Percentiles rank a stretch among this genome's conserved stretches.
Evolutionary conservation across 495 filamentous ascomycete species (phyloP).

Genomic region (Talaromyces liani): DNA sequence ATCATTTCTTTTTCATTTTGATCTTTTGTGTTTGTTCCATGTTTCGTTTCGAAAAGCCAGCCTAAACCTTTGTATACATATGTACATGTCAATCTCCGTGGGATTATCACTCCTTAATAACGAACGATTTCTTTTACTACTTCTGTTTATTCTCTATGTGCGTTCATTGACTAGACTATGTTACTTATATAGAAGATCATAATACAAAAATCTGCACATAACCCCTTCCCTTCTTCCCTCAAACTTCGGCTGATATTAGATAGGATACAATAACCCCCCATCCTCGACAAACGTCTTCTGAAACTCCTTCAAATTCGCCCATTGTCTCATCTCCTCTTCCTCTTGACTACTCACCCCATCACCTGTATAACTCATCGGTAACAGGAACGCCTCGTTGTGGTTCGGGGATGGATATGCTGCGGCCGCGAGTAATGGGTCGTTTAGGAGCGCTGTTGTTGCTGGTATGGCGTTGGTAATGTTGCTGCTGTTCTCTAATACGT

Average conservation of each 20-base stretch:
- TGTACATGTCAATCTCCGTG: neutral
- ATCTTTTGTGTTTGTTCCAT: neutral
- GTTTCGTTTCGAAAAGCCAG: neutral
- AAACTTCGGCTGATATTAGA: constrained; percentile 11
- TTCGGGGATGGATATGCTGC: constrained; percentile 4
- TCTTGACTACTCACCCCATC: constrained; percentile 47
- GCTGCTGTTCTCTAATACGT: neutral
- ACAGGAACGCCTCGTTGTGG: constrained; percentile 6
- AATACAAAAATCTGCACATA: neutral
- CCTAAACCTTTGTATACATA: neutral
- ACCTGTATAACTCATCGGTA: constrained; percentile 35
- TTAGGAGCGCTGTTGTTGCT: neutral
- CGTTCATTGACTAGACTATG: neutral
- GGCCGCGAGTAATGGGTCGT: neutral
- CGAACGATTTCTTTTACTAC: neutral
- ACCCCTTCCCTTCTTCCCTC: no score
- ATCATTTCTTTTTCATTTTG: neutral
- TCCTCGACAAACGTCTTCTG: constrained; percentile 63
- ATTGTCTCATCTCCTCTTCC: constrained; percentile 62
- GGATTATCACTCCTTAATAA: neutral
- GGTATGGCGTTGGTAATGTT: neutral
- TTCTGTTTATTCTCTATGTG: neutral
- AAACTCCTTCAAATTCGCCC: constrained; percentile 67
- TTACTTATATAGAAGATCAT: neutral
- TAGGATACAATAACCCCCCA: constrained; percentile 44